Base-by-base conservation (phyloP, 1,284 basidiomycete genomes). In the Xerocomus amazonicus region DNA sequence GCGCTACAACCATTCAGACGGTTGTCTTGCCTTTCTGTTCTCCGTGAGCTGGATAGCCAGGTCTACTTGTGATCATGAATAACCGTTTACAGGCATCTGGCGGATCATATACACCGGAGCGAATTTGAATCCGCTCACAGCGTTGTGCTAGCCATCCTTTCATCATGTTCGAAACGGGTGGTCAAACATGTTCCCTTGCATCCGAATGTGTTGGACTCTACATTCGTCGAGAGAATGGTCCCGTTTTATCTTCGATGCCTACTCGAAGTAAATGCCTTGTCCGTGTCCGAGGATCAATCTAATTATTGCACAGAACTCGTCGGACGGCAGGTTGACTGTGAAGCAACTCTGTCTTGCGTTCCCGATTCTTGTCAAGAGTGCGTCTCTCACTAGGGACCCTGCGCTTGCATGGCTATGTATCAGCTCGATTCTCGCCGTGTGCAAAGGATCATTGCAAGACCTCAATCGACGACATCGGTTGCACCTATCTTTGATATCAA, bases 61-160 rank as follows among this genome's bases (percentile, higher is more conserved):
- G 10, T 34, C 12, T 42, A 4, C 7, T n/a, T 7, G 12, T 9
- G 34, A n/a, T 23, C 17, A 12, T 23, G 45, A 7, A 47, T 26
- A 27, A 41, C 13, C 8, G 4, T 17, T 40, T 33, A 48, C 56
- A 86, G 83, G 37, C 75, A 82, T 60, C 71, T 86, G 19, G 73
- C 70, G 43, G 74, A 83, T 53, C 55, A 78, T n/a, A 65, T 66
- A 13, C 70, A 85, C 51, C 79, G 85, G 31, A 84, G 87, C 54
- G 80, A 78, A 16, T 89, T 79, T 53, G 87, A 90, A 63, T 84
- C 84, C 0, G 78, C 85, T 5, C 87, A 90, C 63, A 89, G 87
- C 3, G 84, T 87, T 28, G 71, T 90, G 44, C 69, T 90, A 6
- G 74, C 86, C 3, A 73, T 87, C 19, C 82, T 89, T 58, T 77